Evolutionary conservation across 2,329 filamentous ascomycete genomes (phyloP), one percentile per base, ranked within the genome.

Genomic region (Aureobasidium leucospermi): DNA sequence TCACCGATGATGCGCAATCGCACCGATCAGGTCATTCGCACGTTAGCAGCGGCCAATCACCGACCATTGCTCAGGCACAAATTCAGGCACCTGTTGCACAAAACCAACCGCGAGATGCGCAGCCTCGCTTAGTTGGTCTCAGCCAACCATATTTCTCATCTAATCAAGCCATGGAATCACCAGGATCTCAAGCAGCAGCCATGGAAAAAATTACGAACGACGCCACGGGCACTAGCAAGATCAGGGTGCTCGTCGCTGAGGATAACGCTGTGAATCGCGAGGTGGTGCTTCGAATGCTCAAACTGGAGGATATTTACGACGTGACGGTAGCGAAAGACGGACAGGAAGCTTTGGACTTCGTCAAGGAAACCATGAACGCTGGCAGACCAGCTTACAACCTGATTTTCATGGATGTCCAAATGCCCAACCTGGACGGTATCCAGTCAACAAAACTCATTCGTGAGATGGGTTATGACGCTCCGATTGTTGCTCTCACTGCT

Each of bases 381-480:
- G 47, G 52, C 2, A 29, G 53, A 11, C 48, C 19, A 2, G 29
- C 56, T 1, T 96, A 93, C 69, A 90, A 96, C 65, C 79, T 96
- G 29, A 93, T 96, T 63, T 94, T 96, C 69, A 96, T 96, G 92
- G 92, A 96, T 67, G 87, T 96, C 3, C 68, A 89, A 74, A 96
- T 96, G 92, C 92, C 92, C 3, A 95, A 94, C 63, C 81, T 96
- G 13, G 91, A 96, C 68, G 92, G 92, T 1, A 76, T 96, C 28
- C 87, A 96, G 70, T 92, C 88, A 48, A 96, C 92, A 0, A 83
- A 87, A 9, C 77, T 95, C 36, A 96, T 96, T 66, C 84, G 92
- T 6, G 79, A 90, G 70, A 88, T 93, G 77, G 92, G 92, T 1
- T 96, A 94, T 73, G 85, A 82, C 10, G 88, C 88, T 1, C 92